These are phyloP conservation scores for Alternaria postmessia DNA, from an alignment of 2,329 filamentous ascomycete genomes.

Conservation along the genomic window DNA sequence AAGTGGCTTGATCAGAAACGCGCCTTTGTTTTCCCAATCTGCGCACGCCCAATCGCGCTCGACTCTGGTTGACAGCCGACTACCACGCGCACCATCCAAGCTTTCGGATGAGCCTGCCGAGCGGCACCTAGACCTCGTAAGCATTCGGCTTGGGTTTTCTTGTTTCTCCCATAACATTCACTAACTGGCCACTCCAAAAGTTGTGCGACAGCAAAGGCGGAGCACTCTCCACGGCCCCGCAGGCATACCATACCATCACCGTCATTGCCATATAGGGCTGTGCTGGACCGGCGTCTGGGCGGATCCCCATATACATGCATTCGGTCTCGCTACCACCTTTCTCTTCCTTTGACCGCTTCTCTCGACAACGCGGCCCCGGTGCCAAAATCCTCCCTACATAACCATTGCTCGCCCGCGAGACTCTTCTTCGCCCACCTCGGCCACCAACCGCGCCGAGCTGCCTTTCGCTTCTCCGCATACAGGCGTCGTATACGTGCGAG, in stretches of 20 bases:
- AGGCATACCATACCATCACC: conserved; percentile 9
- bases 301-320: conserved; percentile 58
- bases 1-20: not conserved
- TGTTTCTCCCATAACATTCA: not conserved
- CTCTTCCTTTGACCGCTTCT: conserved; percentile 24
- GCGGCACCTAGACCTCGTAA: conserved; percentile 8
- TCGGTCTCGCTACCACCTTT: conserved; percentile 32
- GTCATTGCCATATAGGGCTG: conserved; percentile 32
- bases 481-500: conserved; percentile 15
- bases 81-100: conserved; percentile 11
- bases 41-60: not conserved
- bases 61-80: conserved; percentile 6
- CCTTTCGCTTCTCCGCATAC: not conserved
- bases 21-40: not conserved
- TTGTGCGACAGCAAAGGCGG: not conserved
- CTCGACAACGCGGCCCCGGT: conserved; percentile 32
- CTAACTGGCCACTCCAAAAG: conserved; percentile 1
- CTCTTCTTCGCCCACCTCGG: not conserved
- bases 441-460: not conserved
- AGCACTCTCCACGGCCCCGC: conserved; percentile 18
- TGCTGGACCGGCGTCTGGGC: conserved; percentile 60
- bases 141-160: conserved; percentile 10
- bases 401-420: conserved; percentile 9
- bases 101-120: conserved; percentile 15
- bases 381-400: conserved; percentile 39